A percentile compares a stretch with the other conserved stretches of the same genome.
Conservation (phyloP, 768 basidiomycete species). For the Coprinellus aureogranulatus region DNA sequence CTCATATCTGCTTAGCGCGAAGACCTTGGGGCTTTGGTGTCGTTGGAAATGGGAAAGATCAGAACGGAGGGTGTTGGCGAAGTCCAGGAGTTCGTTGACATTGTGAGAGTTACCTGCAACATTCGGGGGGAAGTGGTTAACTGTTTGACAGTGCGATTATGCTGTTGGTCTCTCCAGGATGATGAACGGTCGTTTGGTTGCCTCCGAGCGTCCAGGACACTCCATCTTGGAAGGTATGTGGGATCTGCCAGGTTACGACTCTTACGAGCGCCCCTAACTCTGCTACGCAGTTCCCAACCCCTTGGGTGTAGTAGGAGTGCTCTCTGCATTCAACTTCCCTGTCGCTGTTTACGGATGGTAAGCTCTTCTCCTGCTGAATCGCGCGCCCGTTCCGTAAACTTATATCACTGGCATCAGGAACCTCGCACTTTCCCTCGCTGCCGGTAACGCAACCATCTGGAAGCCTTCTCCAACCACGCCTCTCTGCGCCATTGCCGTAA, state of each 20-base stretch:
- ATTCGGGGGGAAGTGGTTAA: not conserved
- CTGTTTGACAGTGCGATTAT: constrained; percentile 74
- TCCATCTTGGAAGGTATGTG: constrained; percentile 78
- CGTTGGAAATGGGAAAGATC: constrained; percentile 91
- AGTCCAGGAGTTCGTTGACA: constrained; percentile 93
- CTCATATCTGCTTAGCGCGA: constrained; percentile 51
- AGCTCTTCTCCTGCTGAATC: constrained; percentile 15
- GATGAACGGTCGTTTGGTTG: constrained; percentile 88
- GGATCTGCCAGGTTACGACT: constrained; percentile 13
- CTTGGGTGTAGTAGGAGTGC: constrained; percentile 63
- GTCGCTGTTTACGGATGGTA: constrained; percentile 91
- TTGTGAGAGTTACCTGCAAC: constrained; percentile 53
- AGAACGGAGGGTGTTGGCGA: constrained; percentile 87
- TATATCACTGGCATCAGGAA: constrained; percentile 57
- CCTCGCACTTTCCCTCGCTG: constrained; percentile 79
- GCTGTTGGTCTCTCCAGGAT: constrained; percentile 89
- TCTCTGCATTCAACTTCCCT: constrained; percentile 97
- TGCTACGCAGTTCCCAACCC: constrained; percentile 78
- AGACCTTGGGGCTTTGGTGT: constrained; percentile 77
- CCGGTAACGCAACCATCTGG: constrained; percentile 93
- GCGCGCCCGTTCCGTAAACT: not conserved
- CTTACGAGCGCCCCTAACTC: constrained; percentile 13
- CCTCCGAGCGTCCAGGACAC: constrained; percentile 88
- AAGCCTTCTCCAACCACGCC: constrained; percentile 91
- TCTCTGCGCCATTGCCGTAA: constrained; percentile 87